Percentiles rank a stretch among this genome's conserved stretches.
These are phyloP conservation scores for Vigna reflexopilosa DNA, from an alignment of 306 rosid species.

Conservation along the genomic window DNA sequence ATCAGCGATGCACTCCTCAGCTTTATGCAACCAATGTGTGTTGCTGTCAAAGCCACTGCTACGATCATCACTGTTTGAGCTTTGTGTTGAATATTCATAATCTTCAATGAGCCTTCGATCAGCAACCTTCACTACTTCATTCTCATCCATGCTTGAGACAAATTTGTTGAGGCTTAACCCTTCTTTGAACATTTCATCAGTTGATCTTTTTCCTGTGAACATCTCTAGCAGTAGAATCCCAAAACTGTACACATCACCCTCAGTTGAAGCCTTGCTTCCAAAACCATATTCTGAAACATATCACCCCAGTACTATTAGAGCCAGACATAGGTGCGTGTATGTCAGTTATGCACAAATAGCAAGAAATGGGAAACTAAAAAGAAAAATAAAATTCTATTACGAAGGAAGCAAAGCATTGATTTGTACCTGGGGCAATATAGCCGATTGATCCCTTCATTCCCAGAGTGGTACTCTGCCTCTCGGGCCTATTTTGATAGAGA, in stretches of 20 bases:
- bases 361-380: no score
- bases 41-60: background rate
- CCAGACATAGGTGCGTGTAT: background rate
- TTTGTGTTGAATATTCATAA: constrained; percentile 15
- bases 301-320: constrained; percentile 22
- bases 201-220: constrained; percentile 48
- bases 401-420: background rate
- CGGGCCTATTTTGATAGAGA: constrained; percentile 41
- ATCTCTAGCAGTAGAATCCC: constrained; percentile 54
- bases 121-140: constrained; percentile 20
- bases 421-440: constrained; percentile 58
- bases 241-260: constrained; percentile 56
- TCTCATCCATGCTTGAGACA: constrained; percentile 36
- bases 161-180: constrained; percentile 45
- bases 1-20: constrained; percentile 35
- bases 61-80: background rate
- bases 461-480: constrained; percentile 36
- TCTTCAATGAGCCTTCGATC: constrained; percentile 44
- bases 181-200: constrained; percentile 54
- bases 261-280: constrained; percentile 50
- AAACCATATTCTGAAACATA: constrained; percentile 54
- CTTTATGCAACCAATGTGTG: background rate
- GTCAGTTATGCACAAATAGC: background rate
- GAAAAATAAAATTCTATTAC: background rate
- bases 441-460: constrained; percentile 54